Conservation (phyloP, 1,139 yeast genomes). For the Zygosaccharomyces sapae region DNA sequence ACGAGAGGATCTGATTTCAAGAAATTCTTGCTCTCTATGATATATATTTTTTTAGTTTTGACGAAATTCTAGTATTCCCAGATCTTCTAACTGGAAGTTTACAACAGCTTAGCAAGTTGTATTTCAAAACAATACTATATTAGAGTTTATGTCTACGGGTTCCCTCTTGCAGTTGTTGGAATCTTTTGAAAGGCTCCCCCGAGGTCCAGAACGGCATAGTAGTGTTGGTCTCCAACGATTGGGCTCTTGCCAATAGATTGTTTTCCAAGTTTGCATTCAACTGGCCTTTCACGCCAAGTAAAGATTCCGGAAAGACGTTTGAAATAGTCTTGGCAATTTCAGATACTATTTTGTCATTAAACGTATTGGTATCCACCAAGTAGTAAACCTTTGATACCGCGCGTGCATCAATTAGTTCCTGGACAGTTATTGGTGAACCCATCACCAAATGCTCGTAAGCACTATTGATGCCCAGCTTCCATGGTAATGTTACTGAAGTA, state of each 20-base stretch:
- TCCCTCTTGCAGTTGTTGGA: conserved; percentile 51
- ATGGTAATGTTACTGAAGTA: conserved; percentile 61
- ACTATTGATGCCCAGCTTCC: conserved; percentile 68
- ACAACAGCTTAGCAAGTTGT: too few species aligned
- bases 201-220: conserved; percentile 69
- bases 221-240: conserved; percentile 56
- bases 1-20: too few species aligned
- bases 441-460: conserved; percentile 73
- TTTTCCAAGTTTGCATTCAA: conserved; percentile 44
- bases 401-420: conserved; percentile 53
- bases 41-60: background rate
- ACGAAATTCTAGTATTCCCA: too few species aligned
- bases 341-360: conserved; percentile 49
- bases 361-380: conserved; percentile 48
- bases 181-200: conserved; percentile 71
- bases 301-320: conserved; percentile 54
- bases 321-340: conserved; percentile 46
- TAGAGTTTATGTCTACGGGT: conserved; percentile 60
- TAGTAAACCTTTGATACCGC: conserved; percentile 56
- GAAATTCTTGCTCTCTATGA: background rate
- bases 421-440: conserved; percentile 60
- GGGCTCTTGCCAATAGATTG: conserved; percentile 52
- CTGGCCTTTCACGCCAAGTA: conserved; percentile 60
- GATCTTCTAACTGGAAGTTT: too few species aligned
- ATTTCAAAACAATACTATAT: background rate